Evolutionary conservation across 257 asterid species (phyloP), one percentile per base, ranked within the genome.

Genomic region (Knoxia roxburghii): DNA sequence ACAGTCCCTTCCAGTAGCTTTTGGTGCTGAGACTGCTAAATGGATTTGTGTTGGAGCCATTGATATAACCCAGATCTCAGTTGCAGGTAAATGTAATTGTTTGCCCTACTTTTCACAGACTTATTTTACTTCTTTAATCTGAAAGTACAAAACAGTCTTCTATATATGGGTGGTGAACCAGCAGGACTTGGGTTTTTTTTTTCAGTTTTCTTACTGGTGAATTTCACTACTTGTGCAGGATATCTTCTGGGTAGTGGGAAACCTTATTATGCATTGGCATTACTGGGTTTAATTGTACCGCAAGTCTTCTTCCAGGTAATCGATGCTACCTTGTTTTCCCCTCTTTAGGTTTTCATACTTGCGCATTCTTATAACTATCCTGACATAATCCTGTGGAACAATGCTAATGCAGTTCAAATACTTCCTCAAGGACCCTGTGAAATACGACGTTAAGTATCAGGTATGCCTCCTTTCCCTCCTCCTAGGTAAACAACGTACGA

Each of bases 11-110:
- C 99, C 96, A 2, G 99, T 90, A 69, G 99, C 97, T 72, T 93
- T 93, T 77, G 99, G 99, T 64, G 65, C 81, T 60, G 99, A 93
- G 80, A 73, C 95, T 74, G 97, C 99, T n/a, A 93, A 93, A 74
- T 93, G 99, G 99, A 90, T 93, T 59, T 93, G 95, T 51, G 97
- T 93, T 63, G 97, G 99, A 63, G 99, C 99, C 59, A 93, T 93
- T 20, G 99, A 93, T 85, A 58, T 93, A 67, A 93, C 99, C 78
- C 97, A 90, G 74, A 43, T 93, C 77, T 93, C 95, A 6, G 96
- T 93, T 76, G 97, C 97, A 61, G 99, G 99, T 89, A 78, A 72
- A 17, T 58, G 24, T 45, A 61, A 41, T 26, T 45, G 23, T 54
- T 53, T 29, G 39, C 51, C 18, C 8, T 49, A 24, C 26, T 57